Percentiles rank a stretch among this genome's conserved stretches.
Evolutionary conservation across 192 early-diverging fungal genomes (phyloP).

Genomic region (Backusella circina): DNA sequence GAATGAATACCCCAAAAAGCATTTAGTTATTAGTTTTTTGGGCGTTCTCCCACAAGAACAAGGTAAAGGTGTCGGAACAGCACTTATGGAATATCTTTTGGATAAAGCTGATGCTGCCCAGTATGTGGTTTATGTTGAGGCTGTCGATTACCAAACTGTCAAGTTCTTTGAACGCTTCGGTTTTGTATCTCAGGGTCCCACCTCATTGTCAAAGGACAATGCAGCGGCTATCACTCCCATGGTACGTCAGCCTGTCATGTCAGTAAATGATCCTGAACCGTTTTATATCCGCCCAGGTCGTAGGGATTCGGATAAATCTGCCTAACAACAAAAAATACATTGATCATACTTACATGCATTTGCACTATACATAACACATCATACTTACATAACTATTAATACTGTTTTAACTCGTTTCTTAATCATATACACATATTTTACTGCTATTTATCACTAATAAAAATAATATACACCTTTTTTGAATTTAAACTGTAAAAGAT

Average conservation of each 20-base stretch:
- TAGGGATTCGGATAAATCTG: constrained; percentile 15
- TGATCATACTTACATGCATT: background rate
- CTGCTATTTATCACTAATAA: background rate
- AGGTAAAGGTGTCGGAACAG: constrained; percentile 27
- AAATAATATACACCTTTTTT: background rate
- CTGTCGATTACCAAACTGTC: constrained; percentile 3
- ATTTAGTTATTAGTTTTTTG: constrained; percentile 20
- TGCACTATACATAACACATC: background rate
- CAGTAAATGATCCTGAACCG: background rate
- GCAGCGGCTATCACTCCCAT: constrained; percentile 16
- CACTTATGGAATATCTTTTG: constrained; percentile 19
- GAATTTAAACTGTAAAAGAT: background rate
- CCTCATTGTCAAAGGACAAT: background rate
- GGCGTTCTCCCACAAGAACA: constrained; percentile 32
- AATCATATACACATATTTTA: background rate
- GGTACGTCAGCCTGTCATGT: constrained; percentile 14
- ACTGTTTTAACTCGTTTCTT: background rate
- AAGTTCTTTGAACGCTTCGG: constrained; percentile 29
- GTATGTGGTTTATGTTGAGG: constrained; percentile 29
- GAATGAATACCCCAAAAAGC: background rate
- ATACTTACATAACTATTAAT: background rate
- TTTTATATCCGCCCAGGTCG: constrained; percentile 27
- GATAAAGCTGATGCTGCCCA: constrained; percentile 24
- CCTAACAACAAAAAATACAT: constrained; percentile 11
- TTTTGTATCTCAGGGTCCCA: constrained; percentile 15